Evolutionary conservation across 2,329 filamentous ascomycete species (phyloP).

Genomic region (Aspergillus spinulosporus): DNA sequence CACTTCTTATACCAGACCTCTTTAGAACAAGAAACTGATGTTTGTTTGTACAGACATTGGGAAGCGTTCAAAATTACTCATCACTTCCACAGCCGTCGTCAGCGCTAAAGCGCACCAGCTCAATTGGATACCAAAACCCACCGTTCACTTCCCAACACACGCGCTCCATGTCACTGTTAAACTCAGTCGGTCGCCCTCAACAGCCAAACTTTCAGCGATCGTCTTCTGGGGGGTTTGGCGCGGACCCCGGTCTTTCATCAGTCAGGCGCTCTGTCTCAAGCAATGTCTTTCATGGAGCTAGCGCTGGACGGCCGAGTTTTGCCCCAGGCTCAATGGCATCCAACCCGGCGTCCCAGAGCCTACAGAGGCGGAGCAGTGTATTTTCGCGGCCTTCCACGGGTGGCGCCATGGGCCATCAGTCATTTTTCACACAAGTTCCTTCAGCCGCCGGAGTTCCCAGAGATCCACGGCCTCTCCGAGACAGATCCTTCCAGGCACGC

Average conservation of each 20-base stretch:
- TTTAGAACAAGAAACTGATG: conserved; percentile 19
- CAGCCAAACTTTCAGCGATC: conserved; percentile 88
- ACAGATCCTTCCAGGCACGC: conserved; percentile 73
- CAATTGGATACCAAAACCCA: conserved; percentile 64
- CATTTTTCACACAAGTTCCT: conserved; percentile 89
- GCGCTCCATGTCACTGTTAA: conserved; percentile 83
- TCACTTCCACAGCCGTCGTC: conserved; percentile 88
- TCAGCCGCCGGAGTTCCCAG: conserved; percentile 77
- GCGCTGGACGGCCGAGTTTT: conserved; percentile 70
- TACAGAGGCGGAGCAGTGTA: conserved; percentile 76
- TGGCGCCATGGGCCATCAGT: conserved; percentile 75
- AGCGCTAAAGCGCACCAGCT: conserved; percentile 89
- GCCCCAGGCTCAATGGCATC: conserved; percentile 59
- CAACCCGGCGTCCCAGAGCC: conserved; percentile 55
- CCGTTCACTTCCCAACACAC: conserved; percentile 70
- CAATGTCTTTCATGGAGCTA: conserved; percentile 58
- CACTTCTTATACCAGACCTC: not conserved
- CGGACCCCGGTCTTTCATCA: conserved; percentile 77
- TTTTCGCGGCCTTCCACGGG: conserved; percentile 70
- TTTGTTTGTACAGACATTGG: conserved; percentile 64
- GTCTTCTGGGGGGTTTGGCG: conserved; percentile 71
- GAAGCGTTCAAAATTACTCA: conserved; percentile 77
- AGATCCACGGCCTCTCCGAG: conserved; percentile 83
- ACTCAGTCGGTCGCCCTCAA: conserved; percentile 77
- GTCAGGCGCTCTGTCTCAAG: conserved; percentile 78